Conservation (phyloP, 2,329 filamentous ascomycete species). For the Waltergamsia citrina region DNA sequence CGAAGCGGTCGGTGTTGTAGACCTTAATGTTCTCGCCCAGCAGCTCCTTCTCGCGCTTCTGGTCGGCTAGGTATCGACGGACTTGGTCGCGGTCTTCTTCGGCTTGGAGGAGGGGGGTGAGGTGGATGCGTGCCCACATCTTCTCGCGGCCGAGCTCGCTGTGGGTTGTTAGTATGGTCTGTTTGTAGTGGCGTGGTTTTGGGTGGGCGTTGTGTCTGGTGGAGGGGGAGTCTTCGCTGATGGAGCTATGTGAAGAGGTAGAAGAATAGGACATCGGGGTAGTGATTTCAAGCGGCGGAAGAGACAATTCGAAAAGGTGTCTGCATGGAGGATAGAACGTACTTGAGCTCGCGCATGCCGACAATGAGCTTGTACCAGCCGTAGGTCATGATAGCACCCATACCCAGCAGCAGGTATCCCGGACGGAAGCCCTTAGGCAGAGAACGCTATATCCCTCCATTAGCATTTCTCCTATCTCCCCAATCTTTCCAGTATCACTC, state of each 20-base stretch:
- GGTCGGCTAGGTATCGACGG: constrained; percentile 74
- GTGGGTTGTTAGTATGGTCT: constrained; percentile 3
- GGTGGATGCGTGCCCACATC: constrained; percentile 94
- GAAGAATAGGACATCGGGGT: too few species aligned
- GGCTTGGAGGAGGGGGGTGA: constrained; percentile 88
- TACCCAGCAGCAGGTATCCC: constrained; percentile 64
- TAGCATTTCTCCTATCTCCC: not conserved
- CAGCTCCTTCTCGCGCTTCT: constrained; percentile 83
- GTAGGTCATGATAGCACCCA: constrained; percentile 73
- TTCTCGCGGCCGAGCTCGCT: constrained; percentile 95
- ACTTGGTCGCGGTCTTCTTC: constrained; percentile 96
- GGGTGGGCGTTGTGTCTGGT: constrained; percentile 1
- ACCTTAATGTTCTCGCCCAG: constrained; percentile 75
- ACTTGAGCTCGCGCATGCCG: constrained; percentile 72
- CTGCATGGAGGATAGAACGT: too few species aligned
- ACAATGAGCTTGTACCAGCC: constrained; percentile 58
- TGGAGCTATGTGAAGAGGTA: too few species aligned
- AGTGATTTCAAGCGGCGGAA: too few species aligned
- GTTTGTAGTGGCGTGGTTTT: not conserved
- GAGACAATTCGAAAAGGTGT: too few species aligned
- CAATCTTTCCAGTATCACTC: not conserved
- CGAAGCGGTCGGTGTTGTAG: constrained; percentile 83
- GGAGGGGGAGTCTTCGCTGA: too few species aligned
- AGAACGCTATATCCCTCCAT: not conserved
- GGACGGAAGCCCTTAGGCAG: constrained; percentile 74